Percentiles rank a stretch among this genome's conserved stretches.
phyloP scores from a whole-genome alignment of 2,329 filamentous ascomycete genomes.

The Sarocladium kiliense region DNA sequence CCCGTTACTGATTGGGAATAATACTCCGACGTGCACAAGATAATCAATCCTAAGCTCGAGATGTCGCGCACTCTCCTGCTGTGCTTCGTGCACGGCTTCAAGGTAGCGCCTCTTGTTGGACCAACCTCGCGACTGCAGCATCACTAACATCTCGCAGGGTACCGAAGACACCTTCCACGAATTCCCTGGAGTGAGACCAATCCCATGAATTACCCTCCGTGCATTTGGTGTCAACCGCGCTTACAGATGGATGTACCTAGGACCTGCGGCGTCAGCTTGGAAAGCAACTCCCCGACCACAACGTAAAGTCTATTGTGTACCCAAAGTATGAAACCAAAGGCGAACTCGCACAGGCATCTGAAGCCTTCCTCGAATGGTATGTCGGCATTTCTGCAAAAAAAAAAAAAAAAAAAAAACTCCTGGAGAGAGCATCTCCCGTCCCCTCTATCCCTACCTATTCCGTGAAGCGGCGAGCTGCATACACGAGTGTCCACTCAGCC shows the following conservation, averaged over 20 bases:
- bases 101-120: conserved; percentile 33
- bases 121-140: not conserved
- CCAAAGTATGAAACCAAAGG: conserved; percentile 70
- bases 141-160: conserved; percentile 37
- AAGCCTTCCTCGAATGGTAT: conserved; percentile 43
- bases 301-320: conserved; percentile 58
- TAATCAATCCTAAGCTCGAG: not conserved
- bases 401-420: no score
- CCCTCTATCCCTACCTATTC: not conserved
- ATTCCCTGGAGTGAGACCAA: conserved; percentile 46
- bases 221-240: no score
- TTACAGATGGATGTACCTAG: no score
- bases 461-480: not conserved
- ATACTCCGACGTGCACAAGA: not conserved
- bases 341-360: conserved; percentile 49
- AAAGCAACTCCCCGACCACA: conserved; percentile 54
- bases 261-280: conserved; percentile 56
- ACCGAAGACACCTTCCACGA: conserved; percentile 63
- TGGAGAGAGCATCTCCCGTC: no score
- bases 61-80: conserved; percentile 57
- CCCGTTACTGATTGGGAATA: not conserved
- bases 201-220: no score
- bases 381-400: conserved; percentile 4
- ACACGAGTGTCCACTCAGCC: not conserved
- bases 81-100: conserved; percentile 74